Base-by-base conservation (phyloP, 352 stramenopile species). In the Saprolegnia diclina region DNA sequence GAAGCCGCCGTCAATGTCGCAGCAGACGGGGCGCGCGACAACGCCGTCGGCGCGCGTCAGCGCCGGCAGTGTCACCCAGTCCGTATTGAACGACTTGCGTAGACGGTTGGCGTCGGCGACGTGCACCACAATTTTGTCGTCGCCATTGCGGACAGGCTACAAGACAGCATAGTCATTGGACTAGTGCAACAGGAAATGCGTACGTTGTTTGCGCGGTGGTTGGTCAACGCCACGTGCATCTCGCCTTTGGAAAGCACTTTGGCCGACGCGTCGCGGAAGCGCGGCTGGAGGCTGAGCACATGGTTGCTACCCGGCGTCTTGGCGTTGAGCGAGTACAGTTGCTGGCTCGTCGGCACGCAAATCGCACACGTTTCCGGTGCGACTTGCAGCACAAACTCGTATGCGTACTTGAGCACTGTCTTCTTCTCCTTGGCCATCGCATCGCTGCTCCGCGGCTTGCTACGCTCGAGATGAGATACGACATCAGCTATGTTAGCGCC, bases 21-120 rank as follows among this genome's bases (percentile, higher is more conserved):
- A 59, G 35, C 52, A 59, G 35, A 59, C 52, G 35, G 35, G 11
- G 35, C 35, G 4, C 11, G 52, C 52, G 11, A 59, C 52, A 13
- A 59, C 52, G 52, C 52, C 52, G 35, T 59, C 52, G 24, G 24
- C 35, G 35, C 52, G 52, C 52, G 11, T 59, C 35, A 40, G 1
- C 35, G 24, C 11, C 24, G 24, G 24, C 52, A 59, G 19, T 9
- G 24, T 35, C 35, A 59, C 52, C 52, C 52, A 59, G 52, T 59
- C 35, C 19, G 11, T n/a, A 9, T 92, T 89, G 70, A 80, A 84
- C 26, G 73, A 81, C 71, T 85, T 89, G 64, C 83, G 77, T 35
- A 89, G 82, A 53, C 83, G 85, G 62, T 91, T 89, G 64, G 81
- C 88, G 74, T 92, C 81, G 26, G 89, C 79, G 40, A 91, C 79